These are phyloP conservation scores for Didymosphaeria variabile DNA, from an alignment of 2,329 filamentous ascomycete species.

Conservation along the genomic window DNA sequence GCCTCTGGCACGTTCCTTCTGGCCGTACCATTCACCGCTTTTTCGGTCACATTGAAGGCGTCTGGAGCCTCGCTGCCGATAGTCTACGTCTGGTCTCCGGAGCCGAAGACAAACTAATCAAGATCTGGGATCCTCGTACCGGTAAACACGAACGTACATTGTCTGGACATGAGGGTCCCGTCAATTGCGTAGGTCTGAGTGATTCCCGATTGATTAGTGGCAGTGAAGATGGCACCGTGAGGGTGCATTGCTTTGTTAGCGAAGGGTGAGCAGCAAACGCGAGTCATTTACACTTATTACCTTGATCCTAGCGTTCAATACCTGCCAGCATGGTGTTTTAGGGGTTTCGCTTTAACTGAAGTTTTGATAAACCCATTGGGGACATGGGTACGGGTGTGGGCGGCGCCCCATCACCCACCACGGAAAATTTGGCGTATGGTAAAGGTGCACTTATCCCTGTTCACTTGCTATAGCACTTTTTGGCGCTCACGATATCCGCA, in stretches of 20 bases:
- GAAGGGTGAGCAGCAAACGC: conserved; percentile 1
- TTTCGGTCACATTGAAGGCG: conserved; percentile 95
- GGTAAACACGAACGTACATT: conserved; percentile 94
- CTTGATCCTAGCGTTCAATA: conserved; percentile 7
- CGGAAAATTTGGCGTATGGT: conserved; percentile 6
- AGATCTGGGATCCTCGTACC: conserved; percentile 91
- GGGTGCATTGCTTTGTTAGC: conserved; percentile 62
- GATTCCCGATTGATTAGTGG: conserved; percentile 90
- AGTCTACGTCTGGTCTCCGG: conserved; percentile 87
- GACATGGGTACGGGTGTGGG: neutral
- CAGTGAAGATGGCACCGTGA: conserved; percentile 90
- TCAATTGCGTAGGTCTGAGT: conserved; percentile 91
- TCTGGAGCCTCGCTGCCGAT: conserved; percentile 92
- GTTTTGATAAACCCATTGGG: neutral
- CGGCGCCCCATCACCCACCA: neutral
- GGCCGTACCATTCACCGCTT: conserved; percentile 88
- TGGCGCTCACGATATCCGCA: neutral
- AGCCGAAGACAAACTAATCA: conserved; percentile 93
- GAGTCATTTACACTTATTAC: neutral
- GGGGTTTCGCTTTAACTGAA: neutral
- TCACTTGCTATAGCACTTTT: neutral
- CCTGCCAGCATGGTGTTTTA: neutral
- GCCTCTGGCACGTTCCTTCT: conserved; percentile 87
- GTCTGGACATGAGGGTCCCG: conserved; percentile 87
- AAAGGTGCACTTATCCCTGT: neutral